Evolutionary conservation across 257 asterid species (phyloP), one percentile per base, ranked within the genome.

Genomic region (Paulownia fortunei): DNA sequence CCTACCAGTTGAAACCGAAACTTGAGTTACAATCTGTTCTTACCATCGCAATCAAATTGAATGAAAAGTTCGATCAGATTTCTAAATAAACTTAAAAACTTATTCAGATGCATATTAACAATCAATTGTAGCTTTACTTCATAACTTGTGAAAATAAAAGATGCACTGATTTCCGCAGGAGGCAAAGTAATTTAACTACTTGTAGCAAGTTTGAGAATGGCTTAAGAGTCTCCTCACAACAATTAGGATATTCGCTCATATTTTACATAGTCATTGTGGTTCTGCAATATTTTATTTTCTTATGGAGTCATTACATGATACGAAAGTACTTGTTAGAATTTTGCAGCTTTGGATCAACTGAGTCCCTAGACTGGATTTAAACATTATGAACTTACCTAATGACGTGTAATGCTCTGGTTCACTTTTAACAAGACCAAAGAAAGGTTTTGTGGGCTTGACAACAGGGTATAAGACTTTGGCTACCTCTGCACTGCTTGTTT

Each of bases 371-470:
- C n/a, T n/a, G 12, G 19, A 13, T 41, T n/a, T 72, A 36, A 42
- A 47, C 37, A 37, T n/a, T 49, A 76, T 51, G 69, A 78, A 84
- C 92, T 80, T 85, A 96, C 99, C 97, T 67, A 85, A 87, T 58
- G 89, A 82, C 11, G 92, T 86, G 86, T 85, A 87, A 30, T 84
- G 89, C 89, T 96, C 97, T n/a, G 96, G 94, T 82, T 92, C 97
- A 19, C 79, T 84, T 86, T 93, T 93, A 81, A 87, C 94, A 67
- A 96, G 96, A 77, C 96, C 98, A 74, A 96, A 85, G 88, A 87
- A 89, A 34, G 83, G 71, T 44, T 75, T 82, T 23, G 86, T 30
- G 34, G 85, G 82, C 80, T 80, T 83, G 47, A 21, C 77, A 55
- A 51, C 51, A 21, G 91, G 98, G 78, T 88, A 93, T 34, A 96